These are phyloP conservation scores for Pholiota adiposa DNA, from an alignment of 1,284 basidiomycete genomes.

Conservation along the genomic window DNA sequence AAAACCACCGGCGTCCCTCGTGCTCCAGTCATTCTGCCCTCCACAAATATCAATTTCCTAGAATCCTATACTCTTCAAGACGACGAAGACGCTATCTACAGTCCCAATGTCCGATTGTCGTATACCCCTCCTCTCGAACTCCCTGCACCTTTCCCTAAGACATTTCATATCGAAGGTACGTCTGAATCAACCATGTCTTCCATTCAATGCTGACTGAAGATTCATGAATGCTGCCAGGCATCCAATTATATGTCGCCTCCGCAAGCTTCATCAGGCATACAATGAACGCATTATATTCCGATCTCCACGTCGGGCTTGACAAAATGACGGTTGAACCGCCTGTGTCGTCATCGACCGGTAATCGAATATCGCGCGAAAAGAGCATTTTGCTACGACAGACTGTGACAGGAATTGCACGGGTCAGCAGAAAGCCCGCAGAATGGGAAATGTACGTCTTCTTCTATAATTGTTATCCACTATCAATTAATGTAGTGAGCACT, in stretches of 20 bases:
- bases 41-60: conserved; percentile 25
- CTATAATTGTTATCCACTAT: background rate
- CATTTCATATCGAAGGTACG: conserved; percentile 70
- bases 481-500: background rate
- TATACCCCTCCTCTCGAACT: conserved; percentile 71
- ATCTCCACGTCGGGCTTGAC: conserved; percentile 58
- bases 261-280: conserved; percentile 72
- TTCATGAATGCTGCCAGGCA: conserved; percentile 43
- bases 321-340: conserved; percentile 48
- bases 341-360: conserved; percentile 15
- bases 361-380: conserved; percentile 40
- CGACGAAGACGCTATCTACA: conserved; percentile 55
- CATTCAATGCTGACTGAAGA: background rate
- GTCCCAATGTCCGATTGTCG: conserved; percentile 52
- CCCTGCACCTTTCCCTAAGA: conserved; percentile 70
- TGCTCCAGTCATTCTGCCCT: conserved; percentile 24
- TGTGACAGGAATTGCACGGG: conserved; percentile 60
- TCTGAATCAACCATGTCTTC: background rate
- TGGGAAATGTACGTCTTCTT: conserved; percentile 68
- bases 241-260: conserved; percentile 72
- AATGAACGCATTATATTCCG: conserved; percentile 72
- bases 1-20: conserved; percentile 41
- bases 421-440: conserved; percentile 59
- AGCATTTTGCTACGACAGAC: conserved; percentile 55
- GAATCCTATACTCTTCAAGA: conserved; percentile 26